Base-by-base conservation (phyloP, 2,329 filamentous ascomycete species). In the Arthrobotrys iridis region DNA sequence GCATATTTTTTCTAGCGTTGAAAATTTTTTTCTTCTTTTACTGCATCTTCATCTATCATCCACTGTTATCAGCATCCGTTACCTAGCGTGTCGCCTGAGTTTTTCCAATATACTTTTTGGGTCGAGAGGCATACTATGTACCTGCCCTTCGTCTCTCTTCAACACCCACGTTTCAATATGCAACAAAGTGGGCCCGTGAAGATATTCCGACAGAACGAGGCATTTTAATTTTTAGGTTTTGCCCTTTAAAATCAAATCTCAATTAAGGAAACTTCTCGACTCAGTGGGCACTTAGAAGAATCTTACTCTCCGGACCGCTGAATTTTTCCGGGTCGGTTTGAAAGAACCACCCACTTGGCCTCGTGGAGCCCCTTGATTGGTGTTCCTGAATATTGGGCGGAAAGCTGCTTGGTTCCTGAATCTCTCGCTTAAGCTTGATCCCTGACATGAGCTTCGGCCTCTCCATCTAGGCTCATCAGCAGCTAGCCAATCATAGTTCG, bases 311-410 rank as follows among this genome's bases (percentile, higher is more conserved):
- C 48, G 57, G 48, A 50, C 45, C 63, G 63, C 63, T 28, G 24
- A 26, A 50, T 67, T 68, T 68, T 62, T 46, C 57, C 71, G 63
- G 71, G 24, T 57, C 60, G 57, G 70, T 67, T 68, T 68, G 48
- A 57, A 63, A 57, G 63, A 75, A 64, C 40, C 37, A 40, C 33
- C 58, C 33, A 59, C 63, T 75, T 75, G 57, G 48, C 46, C 71
- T 62, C 71, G 71, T 75, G 71, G 63, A 67, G 40, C 13, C 15
- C 40, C 46, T 26, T 75, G 71, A 75, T 75, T 75, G 71, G 71
- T 75, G 71, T 75, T 67, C 63, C 71, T 68, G 58, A 52, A 63
- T 59, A 75, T 75, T 75, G 57, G 63, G 26, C 46, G 30, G 71
- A 45, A 64, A 58, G 57, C 70, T 55, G 37, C 46, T 55, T 67